Conservation (phyloP, 129 eudicot species). For the Lactuca sativa region DNA sequence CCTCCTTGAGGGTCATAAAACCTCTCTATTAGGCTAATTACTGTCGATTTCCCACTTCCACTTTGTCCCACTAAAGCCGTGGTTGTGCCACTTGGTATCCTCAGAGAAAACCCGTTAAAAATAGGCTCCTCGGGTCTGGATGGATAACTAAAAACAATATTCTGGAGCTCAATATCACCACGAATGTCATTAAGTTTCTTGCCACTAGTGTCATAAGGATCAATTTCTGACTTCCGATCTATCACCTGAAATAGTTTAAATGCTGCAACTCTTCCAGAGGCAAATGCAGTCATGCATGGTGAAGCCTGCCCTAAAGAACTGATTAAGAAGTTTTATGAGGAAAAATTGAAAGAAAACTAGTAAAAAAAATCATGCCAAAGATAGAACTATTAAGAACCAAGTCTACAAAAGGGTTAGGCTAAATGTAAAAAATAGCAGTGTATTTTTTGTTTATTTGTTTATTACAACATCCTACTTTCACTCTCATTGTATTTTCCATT, state of each 20-base stretch:
- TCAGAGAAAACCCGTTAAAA: conserved; percentile 56
- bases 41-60: conserved; percentile 80
- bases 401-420: no score
- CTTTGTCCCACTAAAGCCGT: conserved; percentile 82
- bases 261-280: conserved; percentile 75
- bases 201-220: conserved; percentile 57
- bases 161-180: conserved; percentile 57
- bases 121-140: conserved; percentile 58
- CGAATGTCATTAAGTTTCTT: conserved; percentile 43
- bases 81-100: conserved; percentile 60
- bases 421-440: no score
- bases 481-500: no score
- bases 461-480: no score
- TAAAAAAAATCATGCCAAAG: background rate
- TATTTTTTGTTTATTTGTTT: no score
- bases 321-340: background rate
- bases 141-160: conserved; percentile 63
- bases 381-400: background rate
- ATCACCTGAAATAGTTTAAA: conserved; percentile 66
- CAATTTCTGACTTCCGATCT: conserved; percentile 59
- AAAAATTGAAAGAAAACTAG: background rate
- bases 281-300: conserved; percentile 65
- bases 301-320: conserved; percentile 77
- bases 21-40: conserved; percentile 65
- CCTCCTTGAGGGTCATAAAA: conserved; percentile 81